Evolutionary conservation across 1,139 yeast genomes (phyloP).

Genomic region (Diutina pseudorugosa): DNA sequence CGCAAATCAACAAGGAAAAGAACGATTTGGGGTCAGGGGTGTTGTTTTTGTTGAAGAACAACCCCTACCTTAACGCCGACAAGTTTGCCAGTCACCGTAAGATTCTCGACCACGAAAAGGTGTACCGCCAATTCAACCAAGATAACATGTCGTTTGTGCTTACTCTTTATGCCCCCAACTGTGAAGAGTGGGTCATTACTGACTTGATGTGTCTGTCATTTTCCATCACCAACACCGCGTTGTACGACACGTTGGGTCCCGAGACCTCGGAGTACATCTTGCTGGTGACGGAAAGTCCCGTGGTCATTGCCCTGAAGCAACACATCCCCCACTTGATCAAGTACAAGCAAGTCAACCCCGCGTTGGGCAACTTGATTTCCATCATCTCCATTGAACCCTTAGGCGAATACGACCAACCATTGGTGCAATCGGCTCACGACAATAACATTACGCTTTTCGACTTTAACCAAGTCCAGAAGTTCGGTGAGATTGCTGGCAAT

Average conservation of each 20-base stretch:
- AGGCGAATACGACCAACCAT: conserved; percentile 7
- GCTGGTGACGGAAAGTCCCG: conserved; percentile 14
- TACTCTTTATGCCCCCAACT: conserved; percentile 13
- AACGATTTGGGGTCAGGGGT: conserved; percentile 22
- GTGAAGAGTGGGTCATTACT: conserved; percentile 15
- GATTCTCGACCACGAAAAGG: conserved; percentile 16
- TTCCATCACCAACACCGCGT: conserved; percentile 16
- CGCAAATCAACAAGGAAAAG: conserved; percentile 13
- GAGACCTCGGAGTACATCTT: conserved; percentile 14
- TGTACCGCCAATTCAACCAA: conserved; percentile 13
- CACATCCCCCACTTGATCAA: conserved; percentile 11
- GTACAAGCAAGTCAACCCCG: conserved; percentile 11
- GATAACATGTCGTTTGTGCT: conserved; percentile 12
- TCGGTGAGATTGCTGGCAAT: conserved; percentile 14
- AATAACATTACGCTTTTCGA: conserved; percentile 8
- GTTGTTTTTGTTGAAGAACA: conserved; percentile 17
- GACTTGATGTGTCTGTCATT: conserved; percentile 13
- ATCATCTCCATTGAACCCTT: conserved; percentile 15
- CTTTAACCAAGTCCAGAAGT: conserved; percentile 18
- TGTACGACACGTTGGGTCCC: conserved; percentile 17
- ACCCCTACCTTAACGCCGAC: conserved; percentile 15
- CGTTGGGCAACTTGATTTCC: conserved; percentile 11
- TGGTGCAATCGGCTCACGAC: conserved; percentile 9
- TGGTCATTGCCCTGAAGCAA: conserved; percentile 8
- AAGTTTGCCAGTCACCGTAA: conserved; percentile 15